Base-by-base conservation (phyloP, 805 yeast species). In the Starmerella scarabaei region DNA sequence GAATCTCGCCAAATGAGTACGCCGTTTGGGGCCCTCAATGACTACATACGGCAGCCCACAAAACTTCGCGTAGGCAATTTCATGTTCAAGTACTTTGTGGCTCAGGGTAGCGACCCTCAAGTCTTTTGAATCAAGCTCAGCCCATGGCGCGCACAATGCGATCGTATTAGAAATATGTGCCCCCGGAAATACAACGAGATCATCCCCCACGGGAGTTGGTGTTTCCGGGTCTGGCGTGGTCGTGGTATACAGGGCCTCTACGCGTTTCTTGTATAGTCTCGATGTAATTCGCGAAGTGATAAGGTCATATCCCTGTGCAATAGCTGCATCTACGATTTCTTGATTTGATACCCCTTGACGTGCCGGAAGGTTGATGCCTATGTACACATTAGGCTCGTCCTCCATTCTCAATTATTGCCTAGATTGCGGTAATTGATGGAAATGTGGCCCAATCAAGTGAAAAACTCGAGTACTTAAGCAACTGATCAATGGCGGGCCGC, bases 131-230 rank as follows among this genome's bases (percentile, higher is more conserved):
- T 77, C 83, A 30, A 77, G 56, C 50, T 77, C 83, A n/a, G 76
- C 62, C 83, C 84, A 78, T 2, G 80, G 72, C 0, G 83, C 69
- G 2, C 77, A 55, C 23, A 77, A 50, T 0, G 81, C 83, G 19
- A 78, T 67, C 6, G 72, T 57, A 46, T 58, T 56, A 2, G 51
- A 38, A 2, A 65, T 54, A 50, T 70, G 71, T 0, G 54, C 46
- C 1, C 72, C 73, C 0, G 68, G 62, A 8, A 62, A 53, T 4
- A 69, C 50, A 35, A 61, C 63, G 5, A 69, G 66, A 37, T 71
- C 74, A 3, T 56, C 55, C 2, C 59, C 47, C 4, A 54, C 51
- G 1, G 75, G 73, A 30, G 33, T 31, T 6, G 47, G 41, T 9
- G 41, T 32, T 7, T 26, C 28, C 15, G 34, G 17, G 16, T 38